phyloP scores from a whole-genome alignment of 306 rosid genomes.

The Cucumis hystrix region DNA sequence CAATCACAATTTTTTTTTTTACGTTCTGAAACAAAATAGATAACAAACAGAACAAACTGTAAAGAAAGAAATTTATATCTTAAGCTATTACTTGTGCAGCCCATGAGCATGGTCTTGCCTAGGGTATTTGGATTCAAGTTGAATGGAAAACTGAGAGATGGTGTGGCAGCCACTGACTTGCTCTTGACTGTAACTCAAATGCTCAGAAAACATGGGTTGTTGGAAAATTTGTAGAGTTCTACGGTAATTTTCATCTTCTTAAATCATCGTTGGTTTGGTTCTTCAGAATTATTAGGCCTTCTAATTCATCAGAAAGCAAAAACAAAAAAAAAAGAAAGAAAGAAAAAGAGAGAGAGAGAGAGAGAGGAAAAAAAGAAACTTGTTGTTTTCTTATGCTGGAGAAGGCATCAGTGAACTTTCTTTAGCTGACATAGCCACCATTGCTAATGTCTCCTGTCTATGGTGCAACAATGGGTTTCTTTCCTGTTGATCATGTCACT shows the following conservation, averaged over 20 bases:
- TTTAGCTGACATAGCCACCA: conserved; percentile 82
- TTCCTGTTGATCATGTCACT: conserved; percentile 88
- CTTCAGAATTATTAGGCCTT: neutral
- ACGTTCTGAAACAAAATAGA: neutral
- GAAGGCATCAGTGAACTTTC: conserved; percentile 79
- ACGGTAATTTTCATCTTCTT: conserved; percentile 31
- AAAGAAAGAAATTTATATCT: neutral
- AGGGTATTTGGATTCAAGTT: conserved; percentile 87
- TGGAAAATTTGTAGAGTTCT: conserved; percentile 88
- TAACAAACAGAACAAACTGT: neutral
- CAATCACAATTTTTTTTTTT: neutral
- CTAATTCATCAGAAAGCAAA: neutral
- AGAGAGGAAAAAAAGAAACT: neutral
- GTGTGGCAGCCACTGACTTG: conserved; percentile 90
- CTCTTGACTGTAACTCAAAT: conserved; percentile 86
- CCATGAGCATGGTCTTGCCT: conserved; percentile 96
- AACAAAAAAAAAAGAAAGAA: neutral
- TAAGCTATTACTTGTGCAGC: conserved; percentile 29
- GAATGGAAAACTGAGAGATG: conserved; percentile 56
- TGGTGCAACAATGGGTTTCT: conserved; percentile 95
- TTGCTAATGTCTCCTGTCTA: conserved; percentile 91
- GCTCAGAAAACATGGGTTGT: conserved; percentile 89
- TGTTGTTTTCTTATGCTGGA: conserved; percentile 35
- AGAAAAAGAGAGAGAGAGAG: too few species aligned
- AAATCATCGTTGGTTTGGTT: neutral